phyloP scores from a whole-genome alignment of 208 protist genomes.

The Acanthamoeba sp. region DNA sequence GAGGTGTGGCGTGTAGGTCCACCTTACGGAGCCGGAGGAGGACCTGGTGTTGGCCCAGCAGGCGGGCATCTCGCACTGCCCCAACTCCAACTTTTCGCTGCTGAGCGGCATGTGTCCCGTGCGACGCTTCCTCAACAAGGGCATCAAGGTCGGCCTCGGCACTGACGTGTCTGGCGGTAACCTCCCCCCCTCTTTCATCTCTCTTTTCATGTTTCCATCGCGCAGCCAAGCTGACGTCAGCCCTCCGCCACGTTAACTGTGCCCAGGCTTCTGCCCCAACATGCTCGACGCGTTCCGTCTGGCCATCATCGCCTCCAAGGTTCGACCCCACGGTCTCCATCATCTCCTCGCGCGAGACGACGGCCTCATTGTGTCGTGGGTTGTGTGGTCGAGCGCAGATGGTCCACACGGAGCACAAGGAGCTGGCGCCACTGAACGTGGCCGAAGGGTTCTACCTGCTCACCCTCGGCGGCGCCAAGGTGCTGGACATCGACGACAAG shows the following conservation, averaged over 20 bases:
- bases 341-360: no score
- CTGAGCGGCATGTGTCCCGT: conserved; percentile 76
- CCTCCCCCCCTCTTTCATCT: neutral
- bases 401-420: neutral
- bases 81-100: conserved; percentile 83
- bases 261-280: conserved; percentile 62
- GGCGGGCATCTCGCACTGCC: conserved; percentile 83
- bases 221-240: no score
- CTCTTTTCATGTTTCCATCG: neutral
- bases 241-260: neutral
- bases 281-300: conserved; percentile 83
- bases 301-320: conserved; percentile 80
- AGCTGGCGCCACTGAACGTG: conserved; percentile 65
- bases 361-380: no score
- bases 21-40: conserved; percentile 83
- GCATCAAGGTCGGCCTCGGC: conserved; percentile 86
- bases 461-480: conserved; percentile 83
- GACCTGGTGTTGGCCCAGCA: conserved; percentile 28
- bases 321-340: neutral
- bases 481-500: conserved; percentile 75
- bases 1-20: conserved; percentile 33
- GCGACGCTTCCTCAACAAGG: conserved; percentile 43
- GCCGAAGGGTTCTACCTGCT: conserved; percentile 83
- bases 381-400: no score
- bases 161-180: conserved; percentile 84